Evolutionary conservation across 257 asterid species (phyloP), one percentile per base, ranked within the genome.

Genomic region (Jaltomata sinuosa): DNA sequence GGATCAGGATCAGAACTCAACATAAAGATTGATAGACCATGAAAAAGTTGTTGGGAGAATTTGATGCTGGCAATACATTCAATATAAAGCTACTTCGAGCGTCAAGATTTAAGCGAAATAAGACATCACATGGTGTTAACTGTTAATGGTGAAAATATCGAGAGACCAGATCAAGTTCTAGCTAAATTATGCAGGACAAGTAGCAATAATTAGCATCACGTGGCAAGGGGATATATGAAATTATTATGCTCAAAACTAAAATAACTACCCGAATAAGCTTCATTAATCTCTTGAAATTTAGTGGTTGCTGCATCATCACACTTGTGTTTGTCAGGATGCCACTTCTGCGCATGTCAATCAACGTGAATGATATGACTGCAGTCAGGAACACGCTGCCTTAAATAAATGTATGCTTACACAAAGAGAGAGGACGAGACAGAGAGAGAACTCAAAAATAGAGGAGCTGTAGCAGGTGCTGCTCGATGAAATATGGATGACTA

Each of bases 241-340:
- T 11, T 42, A 87, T 53, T 85, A 27, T 25, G 25, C 82, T 27
- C 82, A 77, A 77, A 47, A 49, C 19, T 5, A 50, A 77, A 84
- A 69, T 34, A 87, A 84, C 81, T 88, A 93, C 93, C 93, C 18
- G 88, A 83, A 71, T 91, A 92, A 83, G 94, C 96, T 85, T 93
- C 94, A 49, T 88, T 92, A 45, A 91, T 92, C 89, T 89, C 94
- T 88, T 92, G 96, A 86, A 92, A 92, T 82, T 88, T 91, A 12
- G 85, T 89, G 15, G 94, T 92, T 85, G 89, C 90, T 62, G 88
- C 89, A 78, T 31, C 76, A 84, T 92, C 89, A 32, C 90, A 93
- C 84, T 87, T 86, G 69, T 91, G 92, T 85, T 92, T 92, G 84
- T 92, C 96, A 54, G 96, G 96, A 92, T 91, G 96, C 96, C 96